phyloP scores from a whole-genome alignment of 2,329 filamentous ascomycete species.

The Phaeoacremonium minimum region DNA sequence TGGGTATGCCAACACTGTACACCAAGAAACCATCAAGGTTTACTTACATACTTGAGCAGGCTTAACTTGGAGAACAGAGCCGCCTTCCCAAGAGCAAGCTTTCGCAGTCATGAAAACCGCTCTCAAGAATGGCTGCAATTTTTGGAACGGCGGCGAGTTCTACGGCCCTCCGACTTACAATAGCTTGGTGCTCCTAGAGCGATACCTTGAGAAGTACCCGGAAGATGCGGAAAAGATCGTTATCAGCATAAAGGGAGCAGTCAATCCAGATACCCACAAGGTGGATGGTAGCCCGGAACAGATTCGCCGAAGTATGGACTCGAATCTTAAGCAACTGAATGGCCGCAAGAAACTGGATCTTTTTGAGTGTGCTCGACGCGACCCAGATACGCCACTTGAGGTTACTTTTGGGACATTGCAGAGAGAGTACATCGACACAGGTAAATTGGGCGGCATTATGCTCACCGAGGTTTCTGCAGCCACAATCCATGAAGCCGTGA shows the following conservation, averaged over 20 bases:
- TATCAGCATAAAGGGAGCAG: slow-evolving; percentile 49
- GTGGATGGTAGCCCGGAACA: slow-evolving; percentile 49
- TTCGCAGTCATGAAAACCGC: slow-evolving; percentile 52
- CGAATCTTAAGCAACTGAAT: slow-evolving; percentile 43
- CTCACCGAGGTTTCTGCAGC: slow-evolving; percentile 46
- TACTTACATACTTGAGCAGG: slow-evolving; percentile 9
- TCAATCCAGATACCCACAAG: slow-evolving; percentile 18
- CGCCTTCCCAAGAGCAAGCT: slow-evolving; percentile 37
- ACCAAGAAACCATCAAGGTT: not conserved
- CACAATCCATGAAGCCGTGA: slow-evolving; percentile 44
- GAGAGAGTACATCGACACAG: slow-evolving; percentile 44
- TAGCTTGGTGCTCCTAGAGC: slow-evolving; percentile 51
- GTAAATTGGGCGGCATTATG: slow-evolving; percentile 46
- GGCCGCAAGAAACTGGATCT: slow-evolving; percentile 57
- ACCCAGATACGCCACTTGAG: slow-evolving; percentile 40
- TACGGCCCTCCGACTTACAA: slow-evolving; percentile 56
- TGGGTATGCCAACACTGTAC: slow-evolving; percentile 14
- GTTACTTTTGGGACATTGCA: slow-evolving; percentile 36
- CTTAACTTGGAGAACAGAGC: slow-evolving; percentile 34
- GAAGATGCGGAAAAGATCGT: slow-evolving; percentile 58
- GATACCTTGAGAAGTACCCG: slow-evolving; percentile 59
- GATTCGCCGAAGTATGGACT: slow-evolving; percentile 54
- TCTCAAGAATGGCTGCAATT: slow-evolving; percentile 34
- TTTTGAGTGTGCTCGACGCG: slow-evolving; percentile 55
- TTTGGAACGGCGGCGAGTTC: slow-evolving; percentile 48